Percentiles rank a stretch among this genome's conserved stretches.
Conservation (phyloP, 345 rosid species). For the Eucalyptus pauciflora region DNA sequence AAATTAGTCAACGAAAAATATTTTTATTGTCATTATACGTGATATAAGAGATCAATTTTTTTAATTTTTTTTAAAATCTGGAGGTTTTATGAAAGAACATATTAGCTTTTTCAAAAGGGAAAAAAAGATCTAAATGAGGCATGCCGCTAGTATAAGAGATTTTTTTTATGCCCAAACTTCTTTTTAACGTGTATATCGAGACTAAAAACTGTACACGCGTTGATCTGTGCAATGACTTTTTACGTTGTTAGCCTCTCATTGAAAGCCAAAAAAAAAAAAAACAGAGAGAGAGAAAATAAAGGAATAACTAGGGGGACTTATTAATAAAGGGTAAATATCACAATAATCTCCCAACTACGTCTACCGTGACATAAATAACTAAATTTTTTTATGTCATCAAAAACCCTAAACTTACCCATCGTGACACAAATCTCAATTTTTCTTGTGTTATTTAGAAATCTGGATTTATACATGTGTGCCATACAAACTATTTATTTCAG, state of each 20-base stretch:
- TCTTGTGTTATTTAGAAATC: background rate
- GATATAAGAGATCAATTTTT: background rate
- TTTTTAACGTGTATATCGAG: background rate
- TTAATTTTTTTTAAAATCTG: too few relatives aligned
- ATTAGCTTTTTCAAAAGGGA: background rate
- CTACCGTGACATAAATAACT: too few relatives aligned
- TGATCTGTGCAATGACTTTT: background rate
- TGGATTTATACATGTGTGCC: accelerated
- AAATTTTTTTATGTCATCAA: background rate
- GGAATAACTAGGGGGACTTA: background rate
- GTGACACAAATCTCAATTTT: background rate
- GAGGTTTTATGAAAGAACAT: background rate
- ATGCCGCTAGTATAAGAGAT: background rate
- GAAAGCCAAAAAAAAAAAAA: background rate
- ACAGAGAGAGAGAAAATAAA: too few relatives aligned
- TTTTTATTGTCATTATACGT: too few relatives aligned
- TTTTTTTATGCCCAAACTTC: background rate
- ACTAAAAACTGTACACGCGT: background rate
- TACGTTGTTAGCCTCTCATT: accelerated
- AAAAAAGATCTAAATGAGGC: background rate
- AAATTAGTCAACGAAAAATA: too few relatives aligned
- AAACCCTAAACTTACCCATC: too few relatives aligned
- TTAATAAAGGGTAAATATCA: background rate
- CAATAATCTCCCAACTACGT: background rate
- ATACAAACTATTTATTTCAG: too few relatives aligned